Percentiles rank a stretch among this genome's conserved stretches.
Conservation (phyloP, 75 land plant genomes). For the Selaginella moellendorffii region DNA sequence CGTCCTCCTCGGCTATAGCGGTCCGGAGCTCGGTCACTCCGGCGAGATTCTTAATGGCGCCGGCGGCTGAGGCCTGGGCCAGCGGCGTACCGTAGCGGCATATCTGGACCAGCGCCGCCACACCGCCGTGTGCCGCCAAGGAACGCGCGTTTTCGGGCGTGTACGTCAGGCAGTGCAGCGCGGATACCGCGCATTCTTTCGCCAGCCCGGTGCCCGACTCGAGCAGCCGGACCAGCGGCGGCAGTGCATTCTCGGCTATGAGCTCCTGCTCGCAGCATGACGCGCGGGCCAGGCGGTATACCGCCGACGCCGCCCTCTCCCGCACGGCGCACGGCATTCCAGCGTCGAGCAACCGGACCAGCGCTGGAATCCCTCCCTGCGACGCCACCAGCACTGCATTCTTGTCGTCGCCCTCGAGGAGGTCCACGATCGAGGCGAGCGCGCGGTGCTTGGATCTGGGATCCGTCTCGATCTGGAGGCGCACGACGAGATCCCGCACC, state of each 20-base stretch:
- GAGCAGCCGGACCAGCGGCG: slow-evolving; percentile 42
- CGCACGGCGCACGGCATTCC: slow-evolving; percentile 26
- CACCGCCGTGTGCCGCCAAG: slow-evolving; percentile 48
- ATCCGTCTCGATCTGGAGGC: slow-evolving; percentile 52
- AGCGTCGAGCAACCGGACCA: slow-evolving; percentile 54
- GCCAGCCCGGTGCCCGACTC: slow-evolving; percentile 53
- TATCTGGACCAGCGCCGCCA: slow-evolving; percentile 50
- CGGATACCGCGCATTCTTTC: slow-evolving; percentile 54
- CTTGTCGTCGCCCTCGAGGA: slow-evolving; percentile 63
- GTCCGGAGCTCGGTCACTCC: slow-evolving; percentile 27
- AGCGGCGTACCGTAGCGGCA: slow-evolving; percentile 60
- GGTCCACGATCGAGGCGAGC: slow-evolving; percentile 35
- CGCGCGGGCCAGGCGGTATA: slow-evolving; percentile 38
- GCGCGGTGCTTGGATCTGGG: slow-evolving; percentile 41
- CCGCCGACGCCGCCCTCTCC: slow-evolving; percentile 54
- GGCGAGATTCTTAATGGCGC: slow-evolving; percentile 49
- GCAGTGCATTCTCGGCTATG: slow-evolving; percentile 49
- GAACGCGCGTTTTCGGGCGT: slow-evolving; percentile 52
- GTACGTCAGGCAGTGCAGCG: slow-evolving; percentile 41
- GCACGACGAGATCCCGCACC: slow-evolving; percentile 40
- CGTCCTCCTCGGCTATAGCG: slow-evolving; percentile 42
- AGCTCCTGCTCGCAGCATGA: slow-evolving; percentile 42
- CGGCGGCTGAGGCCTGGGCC: slow-evolving; percentile 72
- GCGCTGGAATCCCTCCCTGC: slow-evolving; percentile 47
- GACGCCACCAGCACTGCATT: slow-evolving; percentile 51